Base-by-base conservation (phyloP, 306 rosid species). In the Hippophae tibetana region DNA sequence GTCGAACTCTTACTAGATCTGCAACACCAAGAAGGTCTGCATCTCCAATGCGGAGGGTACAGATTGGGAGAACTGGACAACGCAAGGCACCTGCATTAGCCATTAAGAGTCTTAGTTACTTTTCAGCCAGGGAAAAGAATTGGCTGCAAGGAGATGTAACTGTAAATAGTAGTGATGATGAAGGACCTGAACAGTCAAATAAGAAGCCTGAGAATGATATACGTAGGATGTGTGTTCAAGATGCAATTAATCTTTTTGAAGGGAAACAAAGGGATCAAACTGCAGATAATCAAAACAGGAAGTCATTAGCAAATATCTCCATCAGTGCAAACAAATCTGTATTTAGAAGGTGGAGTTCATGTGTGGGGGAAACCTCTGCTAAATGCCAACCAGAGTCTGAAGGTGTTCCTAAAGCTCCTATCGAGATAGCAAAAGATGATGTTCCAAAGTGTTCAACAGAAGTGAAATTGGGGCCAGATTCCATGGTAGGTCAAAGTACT, bases 41-140 rank as follows among this genome's bases (percentile, higher is more conserved):
- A 65, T 87, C 98, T 66, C 98, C 98, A 44, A 92, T 92, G 98
- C 80, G 96, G 74, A 83, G 98, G 70, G 44, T 92, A 48, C 98
- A 92, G 70, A 82, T 92, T 57, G 98, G 98, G 59, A 85, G 76
- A 80, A 75, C 88, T 45, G 93, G 98, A 57, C 82, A 93, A 7
- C 93, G 98, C 68, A 77, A 87, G 68, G 95, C 94, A 1, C 78
- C 98, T 47, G 95, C 95, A 42, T 46, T 92, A 64, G 80, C 96
- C 65, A 87, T 92, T 74, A 92, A 89, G 88, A 87, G 95, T 76
- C 82, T 90, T 52, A 77, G 62, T 72, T 85, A 52, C 76, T 61
- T 81, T 72, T 95, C 95, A 60, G 64, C 76, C 14, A 76, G 88
- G 68, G 92, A 86, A 64, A 80, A 68, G 68, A 63, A 72, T 43